These are phyloP conservation scores for Yueomyces sp. DNA, from an alignment of 1,139 yeast species.

Conservation along the genomic window DNA sequence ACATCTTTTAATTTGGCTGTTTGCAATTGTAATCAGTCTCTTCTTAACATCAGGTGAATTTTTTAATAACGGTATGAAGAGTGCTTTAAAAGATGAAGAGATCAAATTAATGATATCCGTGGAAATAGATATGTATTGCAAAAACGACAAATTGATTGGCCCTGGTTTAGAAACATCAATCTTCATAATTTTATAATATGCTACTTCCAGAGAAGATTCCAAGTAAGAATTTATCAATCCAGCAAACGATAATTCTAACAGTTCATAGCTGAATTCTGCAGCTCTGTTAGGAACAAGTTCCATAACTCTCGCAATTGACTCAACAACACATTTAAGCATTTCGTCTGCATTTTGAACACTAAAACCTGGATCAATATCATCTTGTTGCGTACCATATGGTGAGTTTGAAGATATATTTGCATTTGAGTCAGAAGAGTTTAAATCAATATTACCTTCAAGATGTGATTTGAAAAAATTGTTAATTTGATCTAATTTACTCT, in stretches of 20 bases:
- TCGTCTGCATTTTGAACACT: conserved; percentile 43
- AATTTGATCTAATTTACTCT: conserved; percentile 12
- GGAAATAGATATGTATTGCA: conserved; percentile 41
- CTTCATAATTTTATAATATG: conserved; percentile 34
- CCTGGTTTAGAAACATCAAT: conserved; percentile 27
- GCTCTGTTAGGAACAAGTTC: conserved; percentile 59
- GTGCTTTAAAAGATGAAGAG: conserved; percentile 59
- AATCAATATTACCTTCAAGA: conserved; percentile 25
- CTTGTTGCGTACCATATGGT: conserved; percentile 9
- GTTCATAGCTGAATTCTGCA: conserved; percentile 50
- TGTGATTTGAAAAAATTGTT: conserved; percentile 29
- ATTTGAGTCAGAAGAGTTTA: conserved; percentile 16
- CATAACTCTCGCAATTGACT: conserved; percentile 64
- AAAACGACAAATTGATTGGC: conserved; percentile 30
- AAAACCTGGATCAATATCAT: conserved; percentile 26
- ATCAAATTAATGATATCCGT: conserved; percentile 54
- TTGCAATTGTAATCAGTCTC: conserved; percentile 52
- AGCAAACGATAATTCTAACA: conserved; percentile 53
- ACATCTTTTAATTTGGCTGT: conserved; percentile 52
- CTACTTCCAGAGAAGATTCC: conserved; percentile 62
- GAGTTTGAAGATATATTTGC: neutral
- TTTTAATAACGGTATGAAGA: conserved; percentile 59
- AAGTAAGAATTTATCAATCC: conserved; percentile 67
- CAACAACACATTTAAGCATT: conserved; percentile 61
- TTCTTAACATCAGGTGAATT: conserved; percentile 50